Conservation (phyloP, 2,329 filamentous ascomycete genomes). For the Arthrobotrys pseudoclavata region DNA sequence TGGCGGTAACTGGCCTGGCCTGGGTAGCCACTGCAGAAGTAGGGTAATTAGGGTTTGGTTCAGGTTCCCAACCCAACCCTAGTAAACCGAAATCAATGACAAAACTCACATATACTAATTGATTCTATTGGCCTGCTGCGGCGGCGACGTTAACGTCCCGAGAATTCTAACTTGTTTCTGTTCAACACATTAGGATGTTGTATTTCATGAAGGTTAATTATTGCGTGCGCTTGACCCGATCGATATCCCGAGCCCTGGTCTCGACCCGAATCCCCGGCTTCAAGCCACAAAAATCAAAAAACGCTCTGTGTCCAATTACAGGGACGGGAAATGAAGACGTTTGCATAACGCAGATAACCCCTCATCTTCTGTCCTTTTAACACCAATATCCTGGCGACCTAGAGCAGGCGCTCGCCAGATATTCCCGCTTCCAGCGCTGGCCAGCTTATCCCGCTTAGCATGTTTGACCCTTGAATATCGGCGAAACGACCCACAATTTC, state of each 20-base stretch:
- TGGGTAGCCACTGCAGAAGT: too few relatives aligned
- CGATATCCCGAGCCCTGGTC: slow-evolving; percentile 15
- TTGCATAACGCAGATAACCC: slow-evolving; percentile 19
- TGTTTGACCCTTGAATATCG: slow-evolving; percentile 19
- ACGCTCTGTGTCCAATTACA: neutral
- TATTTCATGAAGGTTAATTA: neutral
- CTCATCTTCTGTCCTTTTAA: slow-evolving; percentile 10
- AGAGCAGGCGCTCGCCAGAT: slow-evolving; percentile 31
- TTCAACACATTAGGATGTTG: slow-evolving; percentile 12
- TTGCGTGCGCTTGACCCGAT: slow-evolving; percentile 12
- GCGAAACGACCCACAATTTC: slow-evolving; percentile 17
- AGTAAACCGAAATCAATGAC: too few relatives aligned
- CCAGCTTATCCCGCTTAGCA: slow-evolving; percentile 31
- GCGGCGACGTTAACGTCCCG: neutral
- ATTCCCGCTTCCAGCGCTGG: slow-evolving; percentile 44
- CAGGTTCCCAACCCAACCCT: too few relatives aligned
- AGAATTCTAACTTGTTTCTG: neutral
- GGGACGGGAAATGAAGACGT: slow-evolving; percentile 12
- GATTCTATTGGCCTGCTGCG: slow-evolving; percentile 1
- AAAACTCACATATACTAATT: too few relatives aligned
- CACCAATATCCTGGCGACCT: neutral
- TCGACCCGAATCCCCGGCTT: slow-evolving; percentile 7
- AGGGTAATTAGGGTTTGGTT: too few relatives aligned
- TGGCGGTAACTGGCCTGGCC: too few relatives aligned
- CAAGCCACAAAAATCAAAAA: slow-evolving; percentile 19